Evolutionary conservation across 2,329 filamentous ascomycete species (phyloP), one percentile per base, ranked within the genome.

Genomic region (Cladosporium cucumerinum): DNA sequence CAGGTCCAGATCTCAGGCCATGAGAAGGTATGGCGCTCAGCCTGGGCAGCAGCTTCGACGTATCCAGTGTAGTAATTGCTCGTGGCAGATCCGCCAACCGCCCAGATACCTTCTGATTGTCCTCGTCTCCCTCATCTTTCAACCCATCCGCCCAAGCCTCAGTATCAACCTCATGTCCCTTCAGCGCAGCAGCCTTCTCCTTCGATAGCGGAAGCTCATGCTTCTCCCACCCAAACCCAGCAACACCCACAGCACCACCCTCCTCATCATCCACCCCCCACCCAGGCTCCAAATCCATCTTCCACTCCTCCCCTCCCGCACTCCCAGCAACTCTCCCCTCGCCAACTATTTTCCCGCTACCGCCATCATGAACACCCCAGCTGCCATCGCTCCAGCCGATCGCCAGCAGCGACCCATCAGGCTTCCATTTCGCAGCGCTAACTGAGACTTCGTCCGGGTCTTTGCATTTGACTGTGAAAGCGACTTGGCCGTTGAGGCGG

Each of bases 321-420:
- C 51, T 61, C 4, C 55, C 57, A 26, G 26, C 52, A 16, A 67
- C 18, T 25, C 51, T 61, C 2, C 59, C 52, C 34, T 54, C 60
- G 12, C 60, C 57, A 14, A 71, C 36, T 32, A 70, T n/a, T 16
- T 63, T 58, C 12, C 74, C 74, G 63, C 65, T 69, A 23, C 70
- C 73, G 16, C 80, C 73, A 77, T 78, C 74, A 76, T 77, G 48
- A 72, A 80, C 25, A 74, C 71, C 68, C 54, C 69, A 75, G 7
- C 86, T 85, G 30, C 91, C 90, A 79, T 96, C 92, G 70, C 86
- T 92, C 87, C 92, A 96, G 54, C 88, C 92, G 16, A 95, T 86
- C 16, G 92, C 92, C 63, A 97, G 84, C 49, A 69, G 78, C 71
- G 51, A 72, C 67, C 78, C 81, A 65, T 82, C 81, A 39, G 77